phyloP scores from a whole-genome alignment of 805 yeast genomes.

The Teunomyces tritomae region DNA sequence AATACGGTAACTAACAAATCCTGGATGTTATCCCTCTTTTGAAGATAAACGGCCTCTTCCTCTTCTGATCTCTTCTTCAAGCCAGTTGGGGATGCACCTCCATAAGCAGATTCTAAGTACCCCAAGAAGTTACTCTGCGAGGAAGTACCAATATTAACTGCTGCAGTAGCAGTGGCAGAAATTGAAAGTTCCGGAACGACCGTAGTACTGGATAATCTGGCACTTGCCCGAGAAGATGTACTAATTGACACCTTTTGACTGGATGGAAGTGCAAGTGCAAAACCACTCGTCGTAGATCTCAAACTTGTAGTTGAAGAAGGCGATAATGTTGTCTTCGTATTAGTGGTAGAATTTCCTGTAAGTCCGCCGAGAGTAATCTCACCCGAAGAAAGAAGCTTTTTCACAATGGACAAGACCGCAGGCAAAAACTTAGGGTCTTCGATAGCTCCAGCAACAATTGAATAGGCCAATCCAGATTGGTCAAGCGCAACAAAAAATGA shows the following conservation, averaged over 20 bases:
- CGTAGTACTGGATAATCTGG: not conserved
- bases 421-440: conserved; percentile 23
- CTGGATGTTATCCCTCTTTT: conserved; percentile 28
- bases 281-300: too few relatives aligned
- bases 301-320: too few relatives aligned
- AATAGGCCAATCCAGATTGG: conserved; percentile 27
- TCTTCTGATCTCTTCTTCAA: conserved; percentile 5
- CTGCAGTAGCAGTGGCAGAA: not conserved
- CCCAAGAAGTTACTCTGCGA: conserved; percentile 7
- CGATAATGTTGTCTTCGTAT: not conserved
- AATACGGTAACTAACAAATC: conserved; percentile 30
- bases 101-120: conserved; percentile 12
- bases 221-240: not conserved
- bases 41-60: conserved; percentile 1
- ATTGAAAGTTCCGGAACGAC: not conserved
- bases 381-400: conserved; percentile 15
- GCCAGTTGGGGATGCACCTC: conserved; percentile 3
- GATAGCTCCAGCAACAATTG: conserved; percentile 21
- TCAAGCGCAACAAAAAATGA: conserved; percentile 27
- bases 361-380: not conserved
- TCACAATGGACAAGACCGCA: conserved; percentile 18
- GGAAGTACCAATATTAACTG: not conserved
- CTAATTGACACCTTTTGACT: too few relatives aligned
- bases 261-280: too few relatives aligned
- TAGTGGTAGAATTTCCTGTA: not conserved